Evolutionary conservation across 768 basidiomycete genomes (phyloP).

Genomic region (Grammothele lineata): DNA sequence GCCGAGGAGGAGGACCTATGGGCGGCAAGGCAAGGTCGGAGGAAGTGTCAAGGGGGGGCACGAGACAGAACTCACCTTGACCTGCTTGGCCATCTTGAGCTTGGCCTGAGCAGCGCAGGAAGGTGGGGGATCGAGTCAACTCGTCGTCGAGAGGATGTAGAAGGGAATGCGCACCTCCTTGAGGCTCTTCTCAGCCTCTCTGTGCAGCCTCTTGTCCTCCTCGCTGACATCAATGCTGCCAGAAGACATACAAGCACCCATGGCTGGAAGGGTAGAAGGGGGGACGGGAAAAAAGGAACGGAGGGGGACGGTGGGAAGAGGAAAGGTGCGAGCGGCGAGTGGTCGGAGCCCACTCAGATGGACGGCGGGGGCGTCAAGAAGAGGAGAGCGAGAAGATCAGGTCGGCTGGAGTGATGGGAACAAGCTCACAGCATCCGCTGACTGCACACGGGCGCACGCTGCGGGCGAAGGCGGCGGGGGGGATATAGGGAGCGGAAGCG

Average conservation of each 20-base stretch:
- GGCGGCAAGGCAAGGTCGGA: slow-evolving; percentile 54
- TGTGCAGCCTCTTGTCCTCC: slow-evolving; percentile 60
- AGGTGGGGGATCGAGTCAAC: too few relatives aligned
- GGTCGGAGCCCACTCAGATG: too few relatives aligned
- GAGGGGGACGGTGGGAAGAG: neutral
- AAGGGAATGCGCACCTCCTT: slow-evolving; percentile 52
- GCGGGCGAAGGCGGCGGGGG: neutral
- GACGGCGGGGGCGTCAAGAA: slow-evolving; percentile 10
- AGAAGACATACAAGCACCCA: slow-evolving; percentile 82
- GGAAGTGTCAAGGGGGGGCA: too few relatives aligned
- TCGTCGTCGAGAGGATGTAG: too few relatives aligned
- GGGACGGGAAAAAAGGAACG: slow-evolving; percentile 6
- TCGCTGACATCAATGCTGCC: slow-evolving; percentile 58
- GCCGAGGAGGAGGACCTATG: slow-evolving; percentile 80
- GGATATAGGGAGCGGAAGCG: neutral
- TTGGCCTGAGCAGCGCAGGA: slow-evolving; percentile 78
- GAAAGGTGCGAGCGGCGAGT: slow-evolving; percentile 2
- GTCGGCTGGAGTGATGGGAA: slow-evolving; percentile 11
- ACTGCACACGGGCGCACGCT: neutral
- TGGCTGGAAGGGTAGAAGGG: slow-evolving; percentile 11
- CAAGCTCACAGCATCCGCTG: neutral
- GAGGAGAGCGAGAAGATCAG: slow-evolving; percentile 10
- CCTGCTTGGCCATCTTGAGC: slow-evolving; percentile 62
- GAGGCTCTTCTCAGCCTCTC: slow-evolving; percentile 72
- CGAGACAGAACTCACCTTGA: slow-evolving; percentile 53